Base-by-base conservation (phyloP, 441 rosid genomes). In the Adansonia rubrostipa region DNA sequence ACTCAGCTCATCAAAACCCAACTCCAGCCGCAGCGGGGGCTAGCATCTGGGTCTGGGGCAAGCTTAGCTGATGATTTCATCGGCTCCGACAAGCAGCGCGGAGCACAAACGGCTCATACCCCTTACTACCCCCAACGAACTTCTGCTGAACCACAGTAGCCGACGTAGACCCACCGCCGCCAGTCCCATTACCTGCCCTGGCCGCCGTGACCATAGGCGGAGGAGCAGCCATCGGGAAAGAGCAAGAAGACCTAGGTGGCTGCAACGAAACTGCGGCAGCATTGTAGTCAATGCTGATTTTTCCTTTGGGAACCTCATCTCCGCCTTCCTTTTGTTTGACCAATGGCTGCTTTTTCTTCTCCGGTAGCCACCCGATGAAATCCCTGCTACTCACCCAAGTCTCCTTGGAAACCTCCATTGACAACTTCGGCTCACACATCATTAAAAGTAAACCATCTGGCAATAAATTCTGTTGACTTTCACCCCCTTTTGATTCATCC, bases 361-460 rank as follows among this genome's bases (percentile, higher is more conserved):
- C 96, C 1, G 98, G 97, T 20, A 85, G 40, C 88, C 93, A 89
- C 83, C 93, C 82, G 40, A 91, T 85, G 88, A 95, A 93, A 75
- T 95, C 99, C 71, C 92, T 88, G 56, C 91, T 88, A 81, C 99
- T 86, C 9, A 93, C 96, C 99, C 99, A 95, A 0, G 99, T 93
- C 81, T 95, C 99, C 77, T 90, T 92, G 8, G 98, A 95, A 51
- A 95, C 98, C 85, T 95, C 99, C 98, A 92, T 93, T 2, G 98
- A 95, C 48, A 95, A 88, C 89, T 95, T 95, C 70, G 99, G 98
- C 77, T 95, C 99, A 51, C 95, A 91, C 98, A 95, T 95, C 99
- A 95, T 95, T 28, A 92, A 77, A 75, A 92, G 67, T 61, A 92
- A 71, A 80, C 99, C 91, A 64, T 95, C 99, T 56, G 99, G 99